Evolutionary conservation across 1,284 basidiomycete genomes (phyloP).

Genomic region (Puccinia novopanici): DNA sequence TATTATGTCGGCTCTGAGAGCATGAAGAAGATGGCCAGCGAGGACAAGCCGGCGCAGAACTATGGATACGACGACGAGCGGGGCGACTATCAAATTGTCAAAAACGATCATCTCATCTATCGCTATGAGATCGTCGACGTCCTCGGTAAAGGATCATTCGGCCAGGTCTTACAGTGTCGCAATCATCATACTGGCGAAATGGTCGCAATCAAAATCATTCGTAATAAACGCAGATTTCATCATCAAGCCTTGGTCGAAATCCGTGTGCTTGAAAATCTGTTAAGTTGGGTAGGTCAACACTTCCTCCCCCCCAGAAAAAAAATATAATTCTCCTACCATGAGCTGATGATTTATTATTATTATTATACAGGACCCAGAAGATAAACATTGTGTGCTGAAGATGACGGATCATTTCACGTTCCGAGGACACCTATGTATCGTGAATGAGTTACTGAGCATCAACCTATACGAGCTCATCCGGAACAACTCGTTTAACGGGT

Average conservation of each 20-base stretch:
- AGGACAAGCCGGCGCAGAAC: slow-evolving; percentile 78
- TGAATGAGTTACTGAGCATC: slow-evolving; percentile 95
- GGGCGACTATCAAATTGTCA: slow-evolving; percentile 89
- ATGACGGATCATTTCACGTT: slow-evolving; percentile 99
- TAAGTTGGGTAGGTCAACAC: slow-evolving; percentile 79
- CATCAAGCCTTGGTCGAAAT: slow-evolving; percentile 98
- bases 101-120: slow-evolving; percentile 89
- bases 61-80: slow-evolving; percentile 97
- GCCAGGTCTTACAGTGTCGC: slow-evolving; percentile 92
- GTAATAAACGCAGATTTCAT: slow-evolving; percentile 99
- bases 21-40: slow-evolving; percentile 75
- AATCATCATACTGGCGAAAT: slow-evolving; percentile 96
- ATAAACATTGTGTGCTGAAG: slow-evolving; percentile 94
- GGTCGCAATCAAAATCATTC: slow-evolving; percentile 97
- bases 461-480: slow-evolving; percentile 99
- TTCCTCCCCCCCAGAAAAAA: too few species aligned
- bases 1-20: slow-evolving; percentile 80
- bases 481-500: slow-evolving; percentile 95
- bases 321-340: too few species aligned
- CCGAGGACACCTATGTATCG: slow-evolving; percentile 95
- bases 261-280: slow-evolving; percentile 92
- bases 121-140: slow-evolving; percentile 91
- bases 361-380: slow-evolving; percentile 76
- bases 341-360: slow-evolving; percentile 5
- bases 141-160: slow-evolving; percentile 96